These are phyloP conservation scores for Trichophaea hybrida DNA, from an alignment of 2,329 filamentous ascomycete genomes.

Conservation along the genomic window DNA sequence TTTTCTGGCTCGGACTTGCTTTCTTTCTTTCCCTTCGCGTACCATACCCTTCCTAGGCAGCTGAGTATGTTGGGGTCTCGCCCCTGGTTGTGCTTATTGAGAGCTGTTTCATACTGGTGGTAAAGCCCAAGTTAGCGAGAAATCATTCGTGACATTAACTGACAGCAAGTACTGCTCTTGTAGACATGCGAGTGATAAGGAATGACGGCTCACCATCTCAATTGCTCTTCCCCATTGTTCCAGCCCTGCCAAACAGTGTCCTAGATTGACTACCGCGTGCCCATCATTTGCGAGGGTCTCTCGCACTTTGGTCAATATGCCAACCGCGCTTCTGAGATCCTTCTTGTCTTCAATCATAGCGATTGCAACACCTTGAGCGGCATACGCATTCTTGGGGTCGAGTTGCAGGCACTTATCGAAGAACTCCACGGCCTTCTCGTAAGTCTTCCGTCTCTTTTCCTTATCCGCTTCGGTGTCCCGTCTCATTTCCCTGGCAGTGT, in stretches of 20 bases:
- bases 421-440: conserved; percentile 88
- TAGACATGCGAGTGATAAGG: background rate
- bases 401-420: conserved; percentile 93
- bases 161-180: background rate
- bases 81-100: conserved; percentile 58
- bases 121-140: conserved; percentile 22
- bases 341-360: conserved; percentile 89
- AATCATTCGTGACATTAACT: background rate
- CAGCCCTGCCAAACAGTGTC: conserved; percentile 81
- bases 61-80: conserved; percentile 67
- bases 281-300: conserved; percentile 71
- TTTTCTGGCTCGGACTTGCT: conserved; percentile 45
- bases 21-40: conserved; percentile 61
- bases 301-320: conserved; percentile 78
- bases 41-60: conserved; percentile 77
- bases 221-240: conserved; percentile 84
- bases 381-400: conserved; percentile 91
- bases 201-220: conserved; percentile 45
- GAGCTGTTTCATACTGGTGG: conserved; percentile 61
- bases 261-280: conserved; percentile 81
- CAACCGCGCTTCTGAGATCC: conserved; percentile 65
- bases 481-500: conserved; percentile 84
- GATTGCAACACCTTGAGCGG: conserved; percentile 89
- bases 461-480: conserved; percentile 79
- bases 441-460: conserved; percentile 74